Percentiles rank a stretch among this genome's conserved stretches.
Evolutionary conservation across 2,329 filamentous ascomycete genomes (phyloP).

Genomic region (Myriangium duriaei): DNA sequence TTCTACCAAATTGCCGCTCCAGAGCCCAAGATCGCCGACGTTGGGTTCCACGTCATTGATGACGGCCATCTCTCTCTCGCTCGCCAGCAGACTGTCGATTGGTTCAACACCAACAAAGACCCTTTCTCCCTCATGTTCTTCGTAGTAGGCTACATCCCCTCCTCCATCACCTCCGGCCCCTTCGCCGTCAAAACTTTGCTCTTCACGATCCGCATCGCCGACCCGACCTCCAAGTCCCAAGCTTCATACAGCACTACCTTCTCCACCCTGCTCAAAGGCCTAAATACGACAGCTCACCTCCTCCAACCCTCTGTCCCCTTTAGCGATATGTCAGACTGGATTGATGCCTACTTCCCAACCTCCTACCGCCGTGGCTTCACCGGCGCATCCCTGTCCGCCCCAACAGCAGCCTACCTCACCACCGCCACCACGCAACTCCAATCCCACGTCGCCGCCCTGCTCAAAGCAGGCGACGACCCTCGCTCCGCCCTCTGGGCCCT

Average conservation of each 20-base stretch:
- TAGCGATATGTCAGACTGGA: constrained; percentile 4
- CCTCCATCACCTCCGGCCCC: constrained; percentile 1
- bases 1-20: constrained; percentile 14
- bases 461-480: constrained; percentile 7
- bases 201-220: constrained; percentile 8
- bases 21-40: constrained; percentile 8
- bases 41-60: constrained; percentile 10
- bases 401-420: constrained; percentile 8
- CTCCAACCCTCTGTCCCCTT: constrained; percentile 2
- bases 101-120: constrained; percentile 11
- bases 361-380: constrained; percentile 10
- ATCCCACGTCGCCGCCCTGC: constrained; percentile 6
- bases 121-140: constrained; percentile 12
- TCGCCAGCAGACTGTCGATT: constrained; percentile 8
- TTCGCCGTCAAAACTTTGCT: constrained; percentile 7
- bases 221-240: constrained; percentile 4
- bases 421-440: constrained; percentile 6
- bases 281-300: constrained; percentile 1
- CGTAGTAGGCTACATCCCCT: constrained; percentile 9
- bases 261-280: constrained; percentile 4
- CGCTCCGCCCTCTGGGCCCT: constrained; percentile 10
- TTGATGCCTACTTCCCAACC: constrained; percentile 10
- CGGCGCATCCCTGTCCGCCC: constrained; percentile 9
- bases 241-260: constrained; percentile 10
- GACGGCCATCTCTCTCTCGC: constrained; percentile 9